These are phyloP conservation scores for Neurospora sp. DNA, from an alignment of 495 filamentous ascomycete genomes.

Conservation along the genomic window DNA sequence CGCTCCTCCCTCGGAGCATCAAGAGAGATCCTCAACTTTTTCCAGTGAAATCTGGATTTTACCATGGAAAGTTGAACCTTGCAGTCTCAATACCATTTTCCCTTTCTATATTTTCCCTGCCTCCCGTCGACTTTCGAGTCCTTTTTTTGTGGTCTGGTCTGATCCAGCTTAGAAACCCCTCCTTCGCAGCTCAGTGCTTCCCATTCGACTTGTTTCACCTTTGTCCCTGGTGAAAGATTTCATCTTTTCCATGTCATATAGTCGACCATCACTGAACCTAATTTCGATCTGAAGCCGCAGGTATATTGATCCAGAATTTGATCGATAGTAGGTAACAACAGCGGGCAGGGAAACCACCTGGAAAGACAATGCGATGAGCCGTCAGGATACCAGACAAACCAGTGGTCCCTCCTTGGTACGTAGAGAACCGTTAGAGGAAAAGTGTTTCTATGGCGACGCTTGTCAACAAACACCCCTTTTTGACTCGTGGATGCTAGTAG, in stretches of 20 bases:
- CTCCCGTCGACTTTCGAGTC: not conserved
- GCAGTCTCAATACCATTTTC: not conserved
- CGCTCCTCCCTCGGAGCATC: too few species aligned
- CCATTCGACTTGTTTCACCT: not conserved
- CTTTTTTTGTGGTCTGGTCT: not conserved
- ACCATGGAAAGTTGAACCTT: not conserved
- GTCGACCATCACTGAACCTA: not conserved
- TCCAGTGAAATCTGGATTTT: not conserved
- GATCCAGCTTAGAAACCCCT: not conserved
- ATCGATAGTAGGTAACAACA: not conserved
- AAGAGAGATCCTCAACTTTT: not conserved
- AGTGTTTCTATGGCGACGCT: not conserved
- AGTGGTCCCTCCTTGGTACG: not conserved
- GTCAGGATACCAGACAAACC: not conserved
- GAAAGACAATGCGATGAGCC: not conserved
- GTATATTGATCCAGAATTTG: not conserved
- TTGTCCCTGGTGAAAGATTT: not conserved
- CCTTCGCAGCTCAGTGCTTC: not conserved
- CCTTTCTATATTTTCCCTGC: not conserved
- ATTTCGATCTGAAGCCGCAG: not conserved
- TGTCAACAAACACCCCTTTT: not conserved
- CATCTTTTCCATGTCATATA: not conserved
- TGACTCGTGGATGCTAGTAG: not conserved
- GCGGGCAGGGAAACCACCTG: too few species aligned
- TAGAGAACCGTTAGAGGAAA: not conserved